Conservation (phyloP, 352 stramenopile genomes). For the Thraustochytrium striatum region DNA sequence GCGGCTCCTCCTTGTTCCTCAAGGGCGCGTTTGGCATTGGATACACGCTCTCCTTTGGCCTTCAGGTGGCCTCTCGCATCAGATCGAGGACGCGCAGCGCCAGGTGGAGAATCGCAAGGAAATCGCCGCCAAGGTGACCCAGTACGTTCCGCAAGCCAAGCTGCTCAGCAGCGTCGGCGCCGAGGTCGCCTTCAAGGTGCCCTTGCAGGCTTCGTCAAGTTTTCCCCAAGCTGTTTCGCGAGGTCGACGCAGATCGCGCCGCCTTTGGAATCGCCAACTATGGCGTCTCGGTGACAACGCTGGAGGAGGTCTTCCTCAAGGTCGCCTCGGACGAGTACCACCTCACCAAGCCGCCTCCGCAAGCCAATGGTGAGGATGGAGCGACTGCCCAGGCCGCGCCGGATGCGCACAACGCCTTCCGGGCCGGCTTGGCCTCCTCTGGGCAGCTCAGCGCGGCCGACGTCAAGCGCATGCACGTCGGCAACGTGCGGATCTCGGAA, state of each 20-base stretch:
- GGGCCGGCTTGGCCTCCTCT: too few relatives aligned
- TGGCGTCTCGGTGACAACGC: slow-evolving; percentile 62
- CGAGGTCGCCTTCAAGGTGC: slow-evolving; percentile 69
- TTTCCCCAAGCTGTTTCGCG: slow-evolving; percentile 71
- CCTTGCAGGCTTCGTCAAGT: slow-evolving; percentile 59
- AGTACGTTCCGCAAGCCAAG: slow-evolving; percentile 32
- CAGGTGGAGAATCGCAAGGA: slow-evolving; percentile 55
- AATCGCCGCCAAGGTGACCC: neutral
- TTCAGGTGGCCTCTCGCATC: slow-evolving; percentile 15
- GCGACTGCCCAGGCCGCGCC: too few relatives aligned
- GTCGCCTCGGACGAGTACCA: too few relatives aligned
- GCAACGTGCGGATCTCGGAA: neutral
- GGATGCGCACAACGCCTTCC: neutral
- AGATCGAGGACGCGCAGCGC: slow-evolving; percentile 22
- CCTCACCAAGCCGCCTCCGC: too few relatives aligned
- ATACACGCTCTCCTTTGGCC: slow-evolving; percentile 50
- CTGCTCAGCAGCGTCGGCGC: slow-evolving; percentile 64
- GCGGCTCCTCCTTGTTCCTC: slow-evolving; percentile 54
- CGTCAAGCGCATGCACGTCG: neutral
- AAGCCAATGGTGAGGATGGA: neutral
- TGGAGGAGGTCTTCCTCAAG: slow-evolving; percentile 84
- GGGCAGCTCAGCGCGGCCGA: neutral
- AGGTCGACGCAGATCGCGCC: slow-evolving; percentile 62
- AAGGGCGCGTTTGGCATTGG: slow-evolving; percentile 52
- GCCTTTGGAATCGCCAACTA: slow-evolving; percentile 35